A percentile compares a stretch with the other conserved stretches of the same genome.
These are phyloP conservation scores for Claviceps maximensis DNA, from an alignment of 2,329 filamentous ascomycete genomes.

Conservation along the genomic window DNA sequence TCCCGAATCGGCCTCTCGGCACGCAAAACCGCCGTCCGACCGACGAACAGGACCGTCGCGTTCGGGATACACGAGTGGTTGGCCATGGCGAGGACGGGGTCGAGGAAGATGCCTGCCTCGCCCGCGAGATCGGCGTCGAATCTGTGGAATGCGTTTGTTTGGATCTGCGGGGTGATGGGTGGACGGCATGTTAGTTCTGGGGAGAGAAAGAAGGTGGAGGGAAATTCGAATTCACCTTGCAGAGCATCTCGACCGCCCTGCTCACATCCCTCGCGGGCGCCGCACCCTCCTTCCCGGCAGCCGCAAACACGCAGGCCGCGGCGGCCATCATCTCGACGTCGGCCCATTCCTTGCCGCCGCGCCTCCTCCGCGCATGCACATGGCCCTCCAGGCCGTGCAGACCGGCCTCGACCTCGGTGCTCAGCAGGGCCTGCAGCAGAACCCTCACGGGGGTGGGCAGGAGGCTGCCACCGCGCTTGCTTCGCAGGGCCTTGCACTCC, in stretches of 20 bases:
- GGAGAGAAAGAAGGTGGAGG: not conserved
- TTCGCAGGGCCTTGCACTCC: slow-evolving; percentile 37
- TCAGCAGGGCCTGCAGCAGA: slow-evolving; percentile 36
- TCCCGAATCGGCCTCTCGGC: slow-evolving; percentile 34
- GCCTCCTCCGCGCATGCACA: slow-evolving; percentile 22
- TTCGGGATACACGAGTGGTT: slow-evolving; percentile 53
- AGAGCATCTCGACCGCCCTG: slow-evolving; percentile 34
- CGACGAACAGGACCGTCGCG: slow-evolving; percentile 41
- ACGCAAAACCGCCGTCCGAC: slow-evolving; percentile 35
- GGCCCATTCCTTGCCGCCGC: slow-evolving; percentile 28
- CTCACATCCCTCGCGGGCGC: slow-evolving; percentile 22
- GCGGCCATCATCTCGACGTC: slow-evolving; percentile 37
- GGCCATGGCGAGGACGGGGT: slow-evolving; percentile 41
- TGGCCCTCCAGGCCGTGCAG: slow-evolving; percentile 34
- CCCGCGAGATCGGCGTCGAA: slow-evolving; percentile 35
- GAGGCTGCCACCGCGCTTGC: slow-evolving; percentile 6
- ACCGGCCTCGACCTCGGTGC: slow-evolving; percentile 19
- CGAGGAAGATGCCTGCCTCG: slow-evolving; percentile 41
- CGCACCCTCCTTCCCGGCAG: slow-evolving; percentile 14
- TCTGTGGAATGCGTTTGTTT: slow-evolving; percentile 49
- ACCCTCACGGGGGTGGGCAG: slow-evolving; percentile 44
- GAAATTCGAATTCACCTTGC: slow-evolving; percentile 30
- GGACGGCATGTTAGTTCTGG: not conserved
- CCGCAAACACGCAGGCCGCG: slow-evolving; percentile 26
- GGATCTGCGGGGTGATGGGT: slow-evolving; percentile 28